Base-by-base conservation (phyloP, 352 stramenopile genomes). In the Phytophthora cajani region DNA sequence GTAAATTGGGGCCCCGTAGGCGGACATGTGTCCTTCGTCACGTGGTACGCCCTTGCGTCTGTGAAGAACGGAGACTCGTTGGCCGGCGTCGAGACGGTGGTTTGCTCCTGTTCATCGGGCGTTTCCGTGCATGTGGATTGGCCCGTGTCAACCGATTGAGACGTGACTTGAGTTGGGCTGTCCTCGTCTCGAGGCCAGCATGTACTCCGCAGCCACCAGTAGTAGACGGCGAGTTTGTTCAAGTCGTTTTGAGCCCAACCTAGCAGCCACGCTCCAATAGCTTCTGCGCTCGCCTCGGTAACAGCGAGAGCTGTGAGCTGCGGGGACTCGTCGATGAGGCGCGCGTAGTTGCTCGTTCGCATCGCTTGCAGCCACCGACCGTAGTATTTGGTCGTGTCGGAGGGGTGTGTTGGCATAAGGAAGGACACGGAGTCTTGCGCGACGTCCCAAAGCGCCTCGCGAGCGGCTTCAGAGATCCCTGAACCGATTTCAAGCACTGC, bases 141-240 rank as follows among this genome's bases (percentile, higher is more conserved):
- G 3, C 54, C 58, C 0, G 74, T 14, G 0, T 65, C 79, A 1
- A 70, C 58, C 8, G 61, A 50, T 7, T 60, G 55, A 12, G 65
- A 78, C 1, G 30, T 19, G 17, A 65, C 32, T 32, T 59, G 44
- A 17, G 53, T 66, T 6, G 62, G 61, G 4, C 60, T 78, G 25
- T 85, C 23, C 5, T 67, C 32, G 11, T 79, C 67, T 7, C 80
- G 78, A 25, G 69, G 60, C 71, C 59, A 85, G 9, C 84, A 90
- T 1, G 74, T 79, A 30, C 77, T 88, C 4, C 46, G 56, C 17
- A 69, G 64, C 84, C 84, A 92, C 84, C 84, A 92, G 46, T 82
- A 71, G 11, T 77, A 60, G n/a, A 89, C 71, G 12, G 59, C 57
- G 5, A 90, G 56, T 2, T 58, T 53, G 46, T 92, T 85, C 11